Base-by-base conservation (phyloP, 805 yeast genomes). In the Naumovozyma dairenensis region DNA sequence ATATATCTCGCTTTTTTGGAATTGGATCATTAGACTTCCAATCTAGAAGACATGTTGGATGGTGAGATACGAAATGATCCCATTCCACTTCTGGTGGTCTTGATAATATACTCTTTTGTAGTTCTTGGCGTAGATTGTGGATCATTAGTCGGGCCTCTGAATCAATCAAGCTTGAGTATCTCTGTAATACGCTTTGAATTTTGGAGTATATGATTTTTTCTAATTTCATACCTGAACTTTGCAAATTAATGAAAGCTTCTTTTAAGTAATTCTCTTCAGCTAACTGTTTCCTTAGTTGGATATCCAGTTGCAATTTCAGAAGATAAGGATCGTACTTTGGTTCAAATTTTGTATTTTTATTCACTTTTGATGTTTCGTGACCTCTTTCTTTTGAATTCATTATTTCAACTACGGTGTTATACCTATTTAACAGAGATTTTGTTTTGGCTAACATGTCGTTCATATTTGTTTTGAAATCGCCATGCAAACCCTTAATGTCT, bases 401-500 rank as follows among this genome's bases (percentile, higher is more conserved):
- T 21, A 61, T 49, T 34, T 63, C 66, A 10, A 67, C 54, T 12
- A 68, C 48, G 16, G 61, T 51, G 24, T 59, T 55, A 46, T 66
- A 69, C 36, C 60, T 67, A 13, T 60, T 60, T 33, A 77, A 50
- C n/a, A 69, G 49, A 25, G 68, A 69, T 3, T 82, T 82, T 1
- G 82, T 75, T 29, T 65, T 63, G 29, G 77, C 72, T 21, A 77
- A 69, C 40, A 77, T 82, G 36, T 63, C 66, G 29, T 67, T 69
- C 34, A 78, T 59, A 42, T 70, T 69, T 29, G 71, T 68, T 40
- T 72, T 74, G 57, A 75, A 78, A 50, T 77, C 84, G 2, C 59
- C 56, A 41, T 71, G 74, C 31, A 77, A 55, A 32, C 77, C 73
- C 51, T 74, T 78, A 46, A 83, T 84, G 53, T 84, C 94, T 51